Evolutionary conservation across 306 rosid species (phyloP), one percentile per base, ranked within the genome.

Genomic region (Vigna reflexopilosa): DNA sequence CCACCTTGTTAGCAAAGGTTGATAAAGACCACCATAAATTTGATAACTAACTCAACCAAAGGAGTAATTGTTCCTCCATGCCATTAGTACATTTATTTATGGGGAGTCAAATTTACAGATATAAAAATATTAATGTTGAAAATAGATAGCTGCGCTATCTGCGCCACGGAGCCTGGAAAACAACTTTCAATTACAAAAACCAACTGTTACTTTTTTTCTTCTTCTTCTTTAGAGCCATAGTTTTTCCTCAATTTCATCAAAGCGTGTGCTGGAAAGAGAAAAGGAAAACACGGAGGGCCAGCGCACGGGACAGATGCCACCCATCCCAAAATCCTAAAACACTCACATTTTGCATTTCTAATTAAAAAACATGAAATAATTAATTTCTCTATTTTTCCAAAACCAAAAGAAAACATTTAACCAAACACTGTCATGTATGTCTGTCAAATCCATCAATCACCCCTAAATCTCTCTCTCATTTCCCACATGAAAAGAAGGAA

Each of bases 241-340:
- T 20, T 67, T 69, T 4, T 4, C 19, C 74, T 72, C 42, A 72
- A 38, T 45, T 34, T 72, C 80, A 66, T 13, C 74, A 14, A 19
- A 63, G 64, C 5, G 19, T 34, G 54, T 32, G 36, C 14, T 8
- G 16, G 48, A 78, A 50, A 85, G 70, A 50, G 69, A 58, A 73
- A 67, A 63, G 30, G 59, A 47, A 16, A 76, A 52, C 64, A 61
- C 32, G 22, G 38, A 59, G 66, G 66, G 42, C 30, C 64, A 59
- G 7, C 38, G 65, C 65, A 72, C 79, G 62, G 15, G 61, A 68
- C 48, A 69, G 52, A 63, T 69, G 75, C 70, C 51, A 30, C 20
- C 24, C 81, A 75, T 62, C 52, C 75, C 80, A 48, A 42, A 51
- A 57, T 20, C n/a, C 52, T 24, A 59, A 65, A 77, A 58, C 47